Percentiles rank a stretch among this genome's conserved stretches.
Evolutionary conservation across 768 basidiomycete species (phyloP).

Genomic region (Rhizopogon salebrosus): DNA sequence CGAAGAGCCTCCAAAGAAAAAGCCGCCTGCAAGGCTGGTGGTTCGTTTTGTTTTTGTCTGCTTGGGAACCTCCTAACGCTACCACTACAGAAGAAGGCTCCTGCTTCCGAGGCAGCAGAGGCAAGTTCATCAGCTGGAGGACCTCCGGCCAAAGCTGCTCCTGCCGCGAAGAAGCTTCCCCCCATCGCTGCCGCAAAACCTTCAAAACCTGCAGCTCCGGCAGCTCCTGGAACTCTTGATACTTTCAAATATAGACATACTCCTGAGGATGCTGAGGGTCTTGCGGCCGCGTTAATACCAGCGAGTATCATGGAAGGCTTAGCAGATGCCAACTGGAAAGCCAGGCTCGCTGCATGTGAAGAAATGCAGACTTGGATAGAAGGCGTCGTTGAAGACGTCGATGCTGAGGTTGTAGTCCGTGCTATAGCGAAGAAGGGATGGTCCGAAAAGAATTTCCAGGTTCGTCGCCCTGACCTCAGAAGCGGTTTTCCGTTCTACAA

Average conservation of each 20-base stretch:
- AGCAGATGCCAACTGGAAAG: constrained; percentile 92
- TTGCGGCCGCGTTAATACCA: constrained; percentile 72
- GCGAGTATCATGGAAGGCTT: constrained; percentile 63
- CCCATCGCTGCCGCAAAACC: constrained; percentile 34
- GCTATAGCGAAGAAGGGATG: constrained; percentile 90
- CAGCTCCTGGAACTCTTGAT: constrained; percentile 58
- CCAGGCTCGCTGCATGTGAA: constrained; percentile 79
- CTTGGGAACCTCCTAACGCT: background rate
- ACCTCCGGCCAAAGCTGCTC: constrained; percentile 21
- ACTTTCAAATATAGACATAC: constrained; percentile 88
- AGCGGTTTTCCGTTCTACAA: constrained; percentile 4
- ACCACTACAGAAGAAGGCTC: constrained; percentile 47
- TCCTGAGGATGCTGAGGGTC: constrained; percentile 85
- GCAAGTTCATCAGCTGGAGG: constrained; percentile 15
- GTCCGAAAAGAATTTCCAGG: constrained; percentile 99
- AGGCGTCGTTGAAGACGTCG: constrained; percentile 54
- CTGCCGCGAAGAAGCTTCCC: constrained; percentile 40
- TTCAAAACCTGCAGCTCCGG: constrained; percentile 43
- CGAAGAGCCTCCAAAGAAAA: constrained; percentile 39
- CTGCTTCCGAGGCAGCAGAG: constrained; percentile 30
- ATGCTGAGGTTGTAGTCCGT: constrained; percentile 85
- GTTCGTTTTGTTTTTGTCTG: constrained; percentile 19
- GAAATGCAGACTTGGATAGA: constrained; percentile 84
- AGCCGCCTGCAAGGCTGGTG: constrained; percentile 44
- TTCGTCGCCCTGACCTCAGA: constrained; percentile 21